Percentiles rank a stretch among this genome's conserved stretches.
Conservation (phyloP, 116 monocot species). For the Dioscorea cayenensis region DNA sequence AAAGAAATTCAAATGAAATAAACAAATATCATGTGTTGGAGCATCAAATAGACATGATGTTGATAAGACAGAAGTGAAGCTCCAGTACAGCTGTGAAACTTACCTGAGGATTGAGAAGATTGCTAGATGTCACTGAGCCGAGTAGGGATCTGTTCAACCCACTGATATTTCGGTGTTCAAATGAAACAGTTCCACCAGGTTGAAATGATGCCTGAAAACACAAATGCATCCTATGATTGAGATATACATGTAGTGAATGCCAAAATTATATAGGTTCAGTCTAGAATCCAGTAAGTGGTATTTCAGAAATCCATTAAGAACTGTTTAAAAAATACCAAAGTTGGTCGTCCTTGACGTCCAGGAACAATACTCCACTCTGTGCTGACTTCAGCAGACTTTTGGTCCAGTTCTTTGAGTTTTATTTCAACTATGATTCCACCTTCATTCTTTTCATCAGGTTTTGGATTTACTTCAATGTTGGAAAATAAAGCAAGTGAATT, state of each 20-base stretch:
- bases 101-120: slow-evolving; percentile 96
- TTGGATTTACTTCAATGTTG: slow-evolving; percentile 95
- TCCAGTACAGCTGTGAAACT: background rate
- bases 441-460: slow-evolving; percentile 94
- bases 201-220: slow-evolving; percentile 84
- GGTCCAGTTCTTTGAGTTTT: slow-evolving; percentile 87
- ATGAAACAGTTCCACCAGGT: slow-evolving; percentile 95
- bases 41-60: background rate
- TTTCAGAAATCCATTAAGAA: background rate
- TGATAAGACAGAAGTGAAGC: background rate
- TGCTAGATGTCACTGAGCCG: slow-evolving; percentile 92
- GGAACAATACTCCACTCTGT: slow-evolving; percentile 97
- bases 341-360: slow-evolving; percentile 82
- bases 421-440: slow-evolving; percentile 97
- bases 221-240: background rate
- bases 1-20: too few species aligned
- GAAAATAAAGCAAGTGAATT: slow-evolving; percentile 84
- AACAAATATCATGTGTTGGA: background rate
- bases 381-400: slow-evolving; percentile 92
- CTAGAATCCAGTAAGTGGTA: background rate
- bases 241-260: background rate
- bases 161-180: slow-evolving; percentile 94
- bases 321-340: slow-evolving; percentile 41
- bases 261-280: background rate
- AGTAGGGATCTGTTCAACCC: slow-evolving; percentile 85